Base-by-base conservation (phyloP, 1,284 basidiomycete genomes). In the Irpex sp. region DNA sequence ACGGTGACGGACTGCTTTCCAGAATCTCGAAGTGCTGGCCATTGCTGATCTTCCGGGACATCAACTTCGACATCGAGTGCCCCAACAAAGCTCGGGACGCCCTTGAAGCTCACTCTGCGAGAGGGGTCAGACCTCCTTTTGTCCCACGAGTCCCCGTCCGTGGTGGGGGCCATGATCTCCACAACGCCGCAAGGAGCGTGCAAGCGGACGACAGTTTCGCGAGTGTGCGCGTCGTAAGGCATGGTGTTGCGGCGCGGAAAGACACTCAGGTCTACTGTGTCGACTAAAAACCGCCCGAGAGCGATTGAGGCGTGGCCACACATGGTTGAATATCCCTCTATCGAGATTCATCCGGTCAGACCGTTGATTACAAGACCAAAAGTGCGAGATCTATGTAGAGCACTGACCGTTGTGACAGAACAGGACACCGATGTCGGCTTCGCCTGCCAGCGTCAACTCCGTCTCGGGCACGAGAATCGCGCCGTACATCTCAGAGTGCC, bases 301-400 rank as follows among this genome's bases (percentile, higher is more conserved):
- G 80, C 79, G 50, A 81, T 77, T 1, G 79, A 80, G 5, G 78
- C 80, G 65, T 81, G 80, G 0, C 79, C 80, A 54, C 80, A 81
- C 74, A 81, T 81, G 1, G 80, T 81, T 1, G 78, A 79, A 68
- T 80, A 81, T 0, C 80, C 80, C 70, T 81, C 80, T 79, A 59
- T 50, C 17, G 11, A 43, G 15, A 15, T 5, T 46, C 43, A 11
- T 13, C 8, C 13, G 31, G 6, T 54, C 47, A 54, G n/a, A 15
- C 21, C 21, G 21, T 21, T 21, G 21, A 21, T 21, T 21, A 21
- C 21, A 21, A 21, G 21, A 21, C 21, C 21, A 21, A 21, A 21
- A 21, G 21, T 21, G 21, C 21, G 21, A 21, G 21, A 21, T 21
- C 21, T 21, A 21, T 21, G 21, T 21, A 21, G 21, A 21, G 21